Evolutionary conservation across 176 grass and related monocot genomes (phyloP).

Genomic region (Aegilops umbellulata): DNA sequence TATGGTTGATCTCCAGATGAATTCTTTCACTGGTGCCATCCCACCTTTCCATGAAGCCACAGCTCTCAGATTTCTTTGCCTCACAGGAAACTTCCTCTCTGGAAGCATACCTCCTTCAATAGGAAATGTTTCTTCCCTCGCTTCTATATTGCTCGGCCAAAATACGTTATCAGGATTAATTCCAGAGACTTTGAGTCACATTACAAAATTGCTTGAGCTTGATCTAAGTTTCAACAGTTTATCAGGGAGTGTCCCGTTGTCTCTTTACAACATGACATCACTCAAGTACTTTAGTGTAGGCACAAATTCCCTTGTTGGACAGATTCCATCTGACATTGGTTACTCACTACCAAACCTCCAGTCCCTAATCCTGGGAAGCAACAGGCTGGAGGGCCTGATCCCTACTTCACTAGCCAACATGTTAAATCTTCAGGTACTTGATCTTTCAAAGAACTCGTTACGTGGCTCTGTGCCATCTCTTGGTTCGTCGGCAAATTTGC

Average conservation of each 20-base stretch:
- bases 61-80: background rate
- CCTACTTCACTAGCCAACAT: conserved; percentile 6
- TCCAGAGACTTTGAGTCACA: conserved; percentile 3
- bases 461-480: conserved; percentile 10
- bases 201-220: background rate
- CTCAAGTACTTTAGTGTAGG: background rate
- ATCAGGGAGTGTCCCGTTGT: background rate
- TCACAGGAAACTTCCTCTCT: conserved; percentile 19
- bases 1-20: conserved; percentile 16
- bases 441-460: conserved; percentile 9
- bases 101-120: conserved; percentile 32
- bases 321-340: background rate
- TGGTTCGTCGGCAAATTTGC: background rate
- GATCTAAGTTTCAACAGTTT: conserved; percentile 24
- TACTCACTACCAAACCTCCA: conserved; percentile 1
- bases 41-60: background rate
- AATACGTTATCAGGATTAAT: conserved; percentile 17
- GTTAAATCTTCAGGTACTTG: conserved; percentile 11
- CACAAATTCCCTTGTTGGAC: conserved; percentile 24
- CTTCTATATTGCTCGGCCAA: background rate
- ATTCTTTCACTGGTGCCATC: conserved; percentile 5
- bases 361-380: background rate
- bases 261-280: conserved; percentile 20
- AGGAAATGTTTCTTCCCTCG: conserved; percentile 25
- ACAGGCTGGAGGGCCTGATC: background rate